phyloP scores from a whole-genome alignment of 139 green algal species.

The Auxenochlorella pyrenoidosa region DNA sequence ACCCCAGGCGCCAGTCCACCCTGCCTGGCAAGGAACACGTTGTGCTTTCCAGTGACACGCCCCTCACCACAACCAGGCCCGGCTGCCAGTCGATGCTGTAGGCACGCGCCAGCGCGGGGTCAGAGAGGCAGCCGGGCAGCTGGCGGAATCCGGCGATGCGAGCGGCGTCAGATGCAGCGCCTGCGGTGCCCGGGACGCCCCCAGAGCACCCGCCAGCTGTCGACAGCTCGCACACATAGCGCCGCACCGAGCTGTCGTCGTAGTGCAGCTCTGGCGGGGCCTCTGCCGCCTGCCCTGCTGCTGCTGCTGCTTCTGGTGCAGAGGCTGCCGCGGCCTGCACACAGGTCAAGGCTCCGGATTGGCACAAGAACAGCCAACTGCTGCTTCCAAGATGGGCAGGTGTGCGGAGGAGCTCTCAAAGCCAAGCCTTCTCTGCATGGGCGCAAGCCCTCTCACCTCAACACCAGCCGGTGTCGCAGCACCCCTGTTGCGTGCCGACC shows the following conservation, averaged over 20 bases:
- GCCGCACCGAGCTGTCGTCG: conserved; percentile 39
- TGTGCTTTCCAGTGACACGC: background rate
- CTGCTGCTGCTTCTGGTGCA: background rate
- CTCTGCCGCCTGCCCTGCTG: background rate
- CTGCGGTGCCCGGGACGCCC: too few species aligned
- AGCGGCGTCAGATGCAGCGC: background rate
- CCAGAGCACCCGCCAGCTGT: background rate
- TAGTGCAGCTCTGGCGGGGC: background rate
- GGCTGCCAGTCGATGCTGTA: conserved; percentile 43
- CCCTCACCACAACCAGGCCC: conserved; percentile 40
- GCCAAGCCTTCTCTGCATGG: background rate
- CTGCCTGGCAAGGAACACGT: too few species aligned
- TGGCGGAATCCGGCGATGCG: background rate
- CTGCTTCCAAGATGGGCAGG: background rate
- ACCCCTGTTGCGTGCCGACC: background rate
- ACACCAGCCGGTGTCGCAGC: too few species aligned
- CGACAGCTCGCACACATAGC: conserved; percentile 28
- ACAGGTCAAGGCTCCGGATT: background rate
- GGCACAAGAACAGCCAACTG: background rate
- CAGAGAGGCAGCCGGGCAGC: conserved; percentile 17
- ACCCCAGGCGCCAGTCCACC: too few species aligned
- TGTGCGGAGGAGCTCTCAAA: background rate
- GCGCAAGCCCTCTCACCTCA: background rate
- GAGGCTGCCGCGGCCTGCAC: background rate
- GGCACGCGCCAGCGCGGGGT: conserved; percentile 22